Base-by-base conservation (phyloP, 257 asterid species). In the Solanum virginianum region DNA sequence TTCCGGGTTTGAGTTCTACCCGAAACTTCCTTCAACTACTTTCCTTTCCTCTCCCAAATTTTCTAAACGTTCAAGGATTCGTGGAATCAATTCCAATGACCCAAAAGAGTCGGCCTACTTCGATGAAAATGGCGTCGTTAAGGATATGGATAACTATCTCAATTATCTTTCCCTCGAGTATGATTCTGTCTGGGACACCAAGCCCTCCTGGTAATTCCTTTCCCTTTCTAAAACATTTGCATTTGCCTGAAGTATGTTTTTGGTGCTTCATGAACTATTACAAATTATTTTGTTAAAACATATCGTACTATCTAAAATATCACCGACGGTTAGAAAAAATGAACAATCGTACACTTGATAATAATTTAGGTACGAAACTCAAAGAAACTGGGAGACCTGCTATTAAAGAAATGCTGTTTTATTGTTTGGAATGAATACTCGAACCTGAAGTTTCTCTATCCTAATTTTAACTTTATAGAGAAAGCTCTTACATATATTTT, bases 171-270 rank as follows among this genome's bases (percentile, higher is more conserved):
- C 99, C 75, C 98, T 93, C 2, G 98, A 96, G 88, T 96, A 94
- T 72, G 99, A 93, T 81, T 93, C 98, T 71, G 97, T 94, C 84
- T 95, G 99, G 99, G 98, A 95, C 89, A 94, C 98, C 92, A 95
- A 95, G 69, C 99, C 99, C 57, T 89, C 95, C 32, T 95, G 99
- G 99, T 94, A 87, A 1, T 56, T 77, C 57, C 3, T 41, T 70
- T 39, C 41, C 17, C 4, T 84, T 41, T 17, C 0, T 22, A 39
- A 17, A 13, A 32, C 15, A 32, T 68, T 53, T 14, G 12, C 53
- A 47, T 32, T 63, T 36, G 5, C 70, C 14, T 59, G 59, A 7
- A 22, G 6, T 72, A 41, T 41, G 45, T 41, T 41, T 41, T 41
- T 41, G 7, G 45, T 4, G 45, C 8, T 7, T 43, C 47, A 43